Percentiles rank a stretch among this genome's conserved stretches.
Conservation (phyloP, 305 asterid species). For the Rubia occidens region DNA sequence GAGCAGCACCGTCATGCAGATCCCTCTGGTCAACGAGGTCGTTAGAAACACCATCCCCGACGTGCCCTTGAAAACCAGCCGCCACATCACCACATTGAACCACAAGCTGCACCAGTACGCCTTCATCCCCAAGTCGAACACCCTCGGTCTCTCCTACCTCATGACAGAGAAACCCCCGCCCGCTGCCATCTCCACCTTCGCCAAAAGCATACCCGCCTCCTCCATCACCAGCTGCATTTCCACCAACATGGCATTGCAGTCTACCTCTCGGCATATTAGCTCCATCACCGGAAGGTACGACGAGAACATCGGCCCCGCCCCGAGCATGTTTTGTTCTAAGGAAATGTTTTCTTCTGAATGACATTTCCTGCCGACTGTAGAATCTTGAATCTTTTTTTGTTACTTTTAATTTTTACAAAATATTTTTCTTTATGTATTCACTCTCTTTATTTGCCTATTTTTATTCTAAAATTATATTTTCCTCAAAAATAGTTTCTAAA, state of each 20-base stretch:
- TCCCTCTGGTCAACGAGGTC: constrained; percentile 54
- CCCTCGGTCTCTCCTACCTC: constrained; percentile 25
- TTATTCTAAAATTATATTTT: no score
- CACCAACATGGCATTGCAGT: constrained; percentile 53
- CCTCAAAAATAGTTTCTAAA: no score
- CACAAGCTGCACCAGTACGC: constrained; percentile 42
- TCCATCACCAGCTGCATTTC: constrained; percentile 64
- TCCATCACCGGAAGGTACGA: constrained; percentile 58
- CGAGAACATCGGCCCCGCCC: constrained; percentile 47
- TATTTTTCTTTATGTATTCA: no score
- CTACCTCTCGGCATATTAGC: constrained; percentile 30
- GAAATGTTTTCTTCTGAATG: no score
- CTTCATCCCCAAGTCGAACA: constrained; percentile 36
- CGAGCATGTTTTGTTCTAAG: no score
- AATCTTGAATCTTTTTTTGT: no score
- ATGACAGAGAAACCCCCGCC: constrained; percentile 32
- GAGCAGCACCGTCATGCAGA: constrained; percentile 58
- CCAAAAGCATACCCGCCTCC: constrained; percentile 37
- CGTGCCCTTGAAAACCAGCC: constrained; percentile 55
- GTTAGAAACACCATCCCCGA: constrained; percentile 65
- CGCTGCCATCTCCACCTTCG: constrained; percentile 41
- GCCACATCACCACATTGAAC: constrained; percentile 37
- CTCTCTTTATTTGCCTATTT: no score
- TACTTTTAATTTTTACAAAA: no score
- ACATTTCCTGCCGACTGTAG: no score